These are phyloP conservation scores for Hyaloscypha finlandica DNA, from an alignment of 495 filamentous ascomycete genomes.

Conservation along the genomic window DNA sequence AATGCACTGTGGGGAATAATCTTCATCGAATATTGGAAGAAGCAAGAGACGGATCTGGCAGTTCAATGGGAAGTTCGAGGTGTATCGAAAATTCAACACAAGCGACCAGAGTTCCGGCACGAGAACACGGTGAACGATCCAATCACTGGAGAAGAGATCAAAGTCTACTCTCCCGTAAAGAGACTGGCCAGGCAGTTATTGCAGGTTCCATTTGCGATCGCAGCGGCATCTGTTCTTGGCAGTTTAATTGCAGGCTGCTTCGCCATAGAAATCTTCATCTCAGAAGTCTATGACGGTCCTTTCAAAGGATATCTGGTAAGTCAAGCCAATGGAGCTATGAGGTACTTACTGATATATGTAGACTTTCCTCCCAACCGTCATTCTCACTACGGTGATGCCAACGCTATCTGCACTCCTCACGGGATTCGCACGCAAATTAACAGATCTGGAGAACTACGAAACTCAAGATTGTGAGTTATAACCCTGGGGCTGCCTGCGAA, in stretches of 20 bases:
- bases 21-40: conserved; percentile 97
- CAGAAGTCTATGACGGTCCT: conserved; percentile 89
- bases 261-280: conserved; percentile 93
- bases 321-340: conserved; percentile 2
- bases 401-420: conserved; percentile 76
- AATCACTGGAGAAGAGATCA: conserved; percentile 78
- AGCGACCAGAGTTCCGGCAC: conserved; percentile 74
- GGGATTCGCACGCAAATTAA: conserved; percentile 74
- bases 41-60: conserved; percentile 86
- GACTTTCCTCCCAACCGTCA: conserved; percentile 85
- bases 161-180: conserved; percentile 76
- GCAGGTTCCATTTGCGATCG: conserved; percentile 84
- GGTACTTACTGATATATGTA: conserved; percentile 44
- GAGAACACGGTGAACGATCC: conserved; percentile 77
- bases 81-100: conserved; percentile 78
- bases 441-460: conserved; percentile 89
- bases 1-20: conserved; percentile 86
- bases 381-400: conserved; percentile 80
- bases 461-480: conserved; percentile 60
- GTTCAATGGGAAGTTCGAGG: conserved; percentile 91
- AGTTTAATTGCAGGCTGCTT: conserved; percentile 85
- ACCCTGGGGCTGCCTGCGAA: background rate
- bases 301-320: conserved; percentile 79
- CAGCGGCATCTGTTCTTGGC: conserved; percentile 69
- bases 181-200: conserved; percentile 78